Evolutionary conservation across 164 flowering plant genomes (phyloP).

Genomic region (Santalum album): DNA sequence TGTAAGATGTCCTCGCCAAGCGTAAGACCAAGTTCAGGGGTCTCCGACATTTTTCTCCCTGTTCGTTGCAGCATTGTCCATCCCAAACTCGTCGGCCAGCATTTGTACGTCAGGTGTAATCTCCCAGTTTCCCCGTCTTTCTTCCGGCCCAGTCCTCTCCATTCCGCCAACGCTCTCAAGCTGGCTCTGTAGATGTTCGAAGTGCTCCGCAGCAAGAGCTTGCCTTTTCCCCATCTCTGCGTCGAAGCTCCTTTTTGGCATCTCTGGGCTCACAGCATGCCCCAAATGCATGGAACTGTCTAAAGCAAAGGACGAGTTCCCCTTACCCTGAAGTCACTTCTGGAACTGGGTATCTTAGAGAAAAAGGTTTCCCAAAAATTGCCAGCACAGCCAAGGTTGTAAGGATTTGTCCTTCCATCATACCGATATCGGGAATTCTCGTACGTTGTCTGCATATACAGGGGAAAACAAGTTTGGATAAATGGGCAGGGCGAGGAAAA

Average conservation of each 20-base stretch:
- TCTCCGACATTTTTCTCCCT: no score
- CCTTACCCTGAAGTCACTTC: background rate
- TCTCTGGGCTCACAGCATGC: conserved; percentile 30
- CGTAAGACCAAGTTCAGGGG: no score
- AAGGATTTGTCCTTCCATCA: conserved; percentile 1
- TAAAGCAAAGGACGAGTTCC: background rate
- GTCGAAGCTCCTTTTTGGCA: conserved; percentile 41
- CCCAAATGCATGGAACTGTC: background rate
- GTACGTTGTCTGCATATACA: conserved; percentile 1
- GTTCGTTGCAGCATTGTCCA: no score
- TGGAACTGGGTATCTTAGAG: background rate
- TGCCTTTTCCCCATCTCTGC: conserved; percentile 48
- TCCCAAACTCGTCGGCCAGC: no score
- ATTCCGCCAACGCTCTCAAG: conserved; percentile 30
- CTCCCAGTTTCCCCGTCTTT: conserved; percentile 36
- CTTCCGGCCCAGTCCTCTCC: conserved; percentile 31
- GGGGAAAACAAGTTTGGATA: no score
- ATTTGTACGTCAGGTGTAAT: conserved; percentile 30
- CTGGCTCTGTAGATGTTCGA: conserved; percentile 52
- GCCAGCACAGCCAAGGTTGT: conserved; percentile 1
- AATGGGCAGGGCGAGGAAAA: no score
- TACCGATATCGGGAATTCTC: conserved; percentile 3
- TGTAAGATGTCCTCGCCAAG: no score
- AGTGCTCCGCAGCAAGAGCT: conserved; percentile 47
- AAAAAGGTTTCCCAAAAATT: background rate